Conservation (phyloP, 495 filamentous ascomycete genomes). For the Penicillium goetzii region DNA sequence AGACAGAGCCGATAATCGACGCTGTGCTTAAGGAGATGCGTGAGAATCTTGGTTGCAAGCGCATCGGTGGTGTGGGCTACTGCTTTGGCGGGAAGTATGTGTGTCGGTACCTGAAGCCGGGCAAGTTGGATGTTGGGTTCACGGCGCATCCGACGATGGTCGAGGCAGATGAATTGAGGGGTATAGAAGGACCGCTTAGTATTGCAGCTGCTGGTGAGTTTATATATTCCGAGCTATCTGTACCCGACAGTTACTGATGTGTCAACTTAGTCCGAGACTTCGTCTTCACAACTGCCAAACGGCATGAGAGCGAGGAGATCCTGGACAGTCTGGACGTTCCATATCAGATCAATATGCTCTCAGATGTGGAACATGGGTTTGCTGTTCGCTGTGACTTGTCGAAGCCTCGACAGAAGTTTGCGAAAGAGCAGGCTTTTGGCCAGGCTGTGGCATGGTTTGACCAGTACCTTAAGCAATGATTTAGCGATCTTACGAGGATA, state of each 20-base stretch:
- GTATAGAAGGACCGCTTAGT: conserved; percentile 66
- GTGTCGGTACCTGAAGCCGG: conserved; percentile 26
- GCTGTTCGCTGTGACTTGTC: conserved; percentile 62
- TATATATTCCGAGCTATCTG: neutral
- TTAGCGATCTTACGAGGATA: neutral
- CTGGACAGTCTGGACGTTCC: conserved; percentile 57
- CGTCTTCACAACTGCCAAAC: conserved; percentile 67
- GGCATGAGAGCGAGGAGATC: conserved; percentile 56
- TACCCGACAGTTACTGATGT: neutral
- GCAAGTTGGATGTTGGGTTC: conserved; percentile 53
- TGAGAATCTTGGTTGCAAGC: conserved; percentile 55
- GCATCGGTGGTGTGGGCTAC: conserved; percentile 72
- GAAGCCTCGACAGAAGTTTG: conserved; percentile 60
- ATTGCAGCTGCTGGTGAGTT: conserved; percentile 66
- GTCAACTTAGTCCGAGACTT: conserved; percentile 17
- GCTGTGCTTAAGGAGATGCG: conserved; percentile 58
- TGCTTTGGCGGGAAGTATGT: conserved; percentile 74
- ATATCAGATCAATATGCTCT: conserved; percentile 75
- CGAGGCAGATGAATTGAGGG: conserved; percentile 65
- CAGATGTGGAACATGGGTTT: conserved; percentile 72
- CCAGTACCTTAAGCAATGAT: conserved; percentile 30
- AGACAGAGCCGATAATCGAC: conserved; percentile 64
- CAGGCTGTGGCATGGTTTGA: conserved; percentile 79
- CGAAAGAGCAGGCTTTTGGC: conserved; percentile 74
- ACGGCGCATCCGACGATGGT: conserved; percentile 76